Base-by-base conservation (phyloP, 75 land plant species). In the Chamaecyparis obtusa region DNA sequence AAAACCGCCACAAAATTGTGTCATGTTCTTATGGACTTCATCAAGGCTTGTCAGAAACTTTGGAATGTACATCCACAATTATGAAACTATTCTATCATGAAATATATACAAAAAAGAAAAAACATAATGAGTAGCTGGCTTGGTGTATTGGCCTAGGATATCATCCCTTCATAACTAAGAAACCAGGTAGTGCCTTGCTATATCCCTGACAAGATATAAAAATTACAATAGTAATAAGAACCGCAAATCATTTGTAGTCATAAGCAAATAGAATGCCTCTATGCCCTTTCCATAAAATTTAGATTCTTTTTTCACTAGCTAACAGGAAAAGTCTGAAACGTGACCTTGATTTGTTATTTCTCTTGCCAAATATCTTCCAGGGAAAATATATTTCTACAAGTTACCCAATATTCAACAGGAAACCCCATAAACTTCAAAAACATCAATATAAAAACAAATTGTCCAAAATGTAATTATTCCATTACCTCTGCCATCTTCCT, bases 401-500 rank as follows among this genome's bases (percentile, higher is more conserved):
- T 13, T 72, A 36, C 33, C 76, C 36, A 72, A 72, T 32, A 15
- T 72, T 32, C 37, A 72, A 64, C 32, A 9, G 15, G 32, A 72
- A 72, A 72, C 2, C 13, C 36, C 35, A 32, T 32, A 32, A 71
- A 72, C 15, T 32, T 32, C 76, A 32, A 36, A 72, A 72, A 72
- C 15, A 32, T 32, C 32, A 32, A 33, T 72, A 32, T 11, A 5
- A 72, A 71, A 10, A 9, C 36, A 72, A 72, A 81, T 46, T 80
- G 46, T 27, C 83, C 49, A 78, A 78, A 78, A 39, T 78, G 9
- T 43, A 81, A 81, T 44, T 14, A 44, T 81, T 81, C 32, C 32
- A 19, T 44, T 80, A 96, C 97, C 97, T 96, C 94, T 33, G 95
- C 87, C 17, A 97, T 85, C 88, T 89, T 96, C 43, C 88, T 89